Conservation (phyloP, 108 stramenopile species). For the Cyclotella choctawhatcheeana region DNA sequence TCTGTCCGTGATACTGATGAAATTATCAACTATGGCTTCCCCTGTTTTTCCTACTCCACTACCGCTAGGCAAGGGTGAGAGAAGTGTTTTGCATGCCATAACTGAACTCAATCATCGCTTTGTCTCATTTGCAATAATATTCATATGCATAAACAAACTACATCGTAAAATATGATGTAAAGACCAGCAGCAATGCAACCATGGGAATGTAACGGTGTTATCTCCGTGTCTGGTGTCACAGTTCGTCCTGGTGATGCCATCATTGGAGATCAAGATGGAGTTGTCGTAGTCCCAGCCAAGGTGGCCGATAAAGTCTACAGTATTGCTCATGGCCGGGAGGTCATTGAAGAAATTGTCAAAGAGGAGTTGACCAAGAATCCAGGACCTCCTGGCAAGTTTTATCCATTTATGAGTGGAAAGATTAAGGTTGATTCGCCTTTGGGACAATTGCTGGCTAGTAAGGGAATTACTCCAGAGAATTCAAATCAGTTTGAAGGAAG, state of each 20-base stretch:
- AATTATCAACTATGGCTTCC: slow-evolving; percentile 91
- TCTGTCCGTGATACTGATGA: slow-evolving; percentile 91
- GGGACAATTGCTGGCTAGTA: slow-evolving; percentile 78
- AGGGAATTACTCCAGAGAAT: slow-evolving; percentile 91
- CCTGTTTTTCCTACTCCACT: slow-evolving; percentile 68
- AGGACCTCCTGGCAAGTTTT: slow-evolving; percentile 90
- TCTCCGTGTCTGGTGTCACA: slow-evolving; percentile 68
- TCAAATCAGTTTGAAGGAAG: slow-evolving; percentile 91
- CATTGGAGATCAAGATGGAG: slow-evolving; percentile 92
- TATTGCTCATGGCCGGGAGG: slow-evolving; percentile 90
- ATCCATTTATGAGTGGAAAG: slow-evolving; percentile 93
- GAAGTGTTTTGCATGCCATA: neutral
- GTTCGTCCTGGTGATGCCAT: slow-evolving; percentile 93
- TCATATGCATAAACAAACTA: slow-evolving; percentile 52
- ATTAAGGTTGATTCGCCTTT: slow-evolving; percentile 90
- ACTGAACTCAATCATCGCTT: neutral
- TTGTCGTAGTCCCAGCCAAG: slow-evolving; percentile 90
- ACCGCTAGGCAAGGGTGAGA: slow-evolving; percentile 57
- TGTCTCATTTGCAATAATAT: too few relatives aligned
- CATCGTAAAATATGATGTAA: too few relatives aligned
- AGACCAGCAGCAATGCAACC: slow-evolving; percentile 87
- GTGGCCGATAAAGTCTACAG: slow-evolving; percentile 87
- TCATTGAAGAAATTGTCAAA: slow-evolving; percentile 91
- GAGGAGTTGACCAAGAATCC: slow-evolving; percentile 90
- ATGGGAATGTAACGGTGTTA: slow-evolving; percentile 90